These are phyloP conservation scores for Nicotiana rustica DNA, from an alignment of 305 asterid species.

Conservation along the genomic window DNA sequence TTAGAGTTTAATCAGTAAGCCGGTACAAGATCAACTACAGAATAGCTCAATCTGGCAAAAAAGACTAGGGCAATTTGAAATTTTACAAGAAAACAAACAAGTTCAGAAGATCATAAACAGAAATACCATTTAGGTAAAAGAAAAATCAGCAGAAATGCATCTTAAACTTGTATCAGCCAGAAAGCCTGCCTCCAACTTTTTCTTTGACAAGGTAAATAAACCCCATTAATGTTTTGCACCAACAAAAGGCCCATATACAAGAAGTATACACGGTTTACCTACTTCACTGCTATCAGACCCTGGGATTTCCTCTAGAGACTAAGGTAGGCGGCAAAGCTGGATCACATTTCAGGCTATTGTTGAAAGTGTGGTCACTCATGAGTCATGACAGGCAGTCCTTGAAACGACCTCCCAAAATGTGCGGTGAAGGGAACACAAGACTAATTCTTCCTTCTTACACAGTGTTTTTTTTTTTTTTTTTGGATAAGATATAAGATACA, in stretches of 20 bases:
- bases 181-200: conserved; percentile 5
- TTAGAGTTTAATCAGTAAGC: conserved; percentile 40
- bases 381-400: not conserved
- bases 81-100: conserved; percentile 16
- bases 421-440: not conserved
- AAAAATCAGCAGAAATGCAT: not conserved
- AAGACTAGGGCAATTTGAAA: not conserved
- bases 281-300: not conserved
- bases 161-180: not conserved
- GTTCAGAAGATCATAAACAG: conserved; percentile 8
- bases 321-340: not conserved
- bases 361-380: not conserved
- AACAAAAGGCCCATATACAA: no score
- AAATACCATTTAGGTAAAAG: not conserved
- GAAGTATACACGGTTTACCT: not conserved
- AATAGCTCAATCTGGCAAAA: conserved; percentile 17
- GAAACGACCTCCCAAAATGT: not conserved
- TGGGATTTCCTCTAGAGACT: not conserved
- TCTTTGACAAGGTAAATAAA: no score
- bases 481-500: not conserved
- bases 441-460: not conserved
- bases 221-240: no score
- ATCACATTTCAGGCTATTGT: not conserved
- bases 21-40: conserved; percentile 29
- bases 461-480: not conserved